Evolutionary conservation across 495 filamentous ascomycete species (phyloP), one percentile per base, ranked within the genome.

Genomic region (Hypoxylon crocopeplum): DNA sequence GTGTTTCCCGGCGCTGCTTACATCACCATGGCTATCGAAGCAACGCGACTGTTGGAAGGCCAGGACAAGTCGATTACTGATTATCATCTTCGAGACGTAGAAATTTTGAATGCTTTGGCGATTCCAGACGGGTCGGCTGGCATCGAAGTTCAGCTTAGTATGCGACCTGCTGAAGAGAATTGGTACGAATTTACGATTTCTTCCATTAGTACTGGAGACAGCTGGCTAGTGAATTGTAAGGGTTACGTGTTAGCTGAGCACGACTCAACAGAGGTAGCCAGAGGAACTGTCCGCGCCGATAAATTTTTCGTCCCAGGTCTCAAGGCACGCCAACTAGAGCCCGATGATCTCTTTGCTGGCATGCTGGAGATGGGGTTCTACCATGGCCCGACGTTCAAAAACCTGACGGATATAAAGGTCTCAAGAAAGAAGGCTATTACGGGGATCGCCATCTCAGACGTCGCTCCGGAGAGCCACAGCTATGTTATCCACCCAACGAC

Each of bases 401-500:
- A 68, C 36, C 52, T 74, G 29, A 50, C 59, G 13, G 25, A 60
- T 16, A 46, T 59, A 12, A 24, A 21, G 2, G 29, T 42, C 13
- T 39, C 48, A 12, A 40, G 46, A 25, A 21, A 33, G 22, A 53
- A 56, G 42, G 40, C 53, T 1, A 50, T 66, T 33, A 56, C 25
- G 2, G 51, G 17, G 5, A 17, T 69, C 13, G 12, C 20, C 12
- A 66, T 73, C 30, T 57, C 69, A 19, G 58, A 72, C 21, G 48
- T 50, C 16, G 40, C 52, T 11, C 36, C 37, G 5, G 21, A 52
- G 11, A 73, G 72, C 63, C 24, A 65, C 5, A 64, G 60, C 6
- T 72, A 72, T 48, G 40, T 77, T 4, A 48, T 81, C 3, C 78
- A 82, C 49, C 79, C 79, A 2, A 67, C 73, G 0, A 74, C 72